Evolutionary conservation across 441 rosid genomes (phyloP).

Genomic region (Populus trichocarpa): DNA sequence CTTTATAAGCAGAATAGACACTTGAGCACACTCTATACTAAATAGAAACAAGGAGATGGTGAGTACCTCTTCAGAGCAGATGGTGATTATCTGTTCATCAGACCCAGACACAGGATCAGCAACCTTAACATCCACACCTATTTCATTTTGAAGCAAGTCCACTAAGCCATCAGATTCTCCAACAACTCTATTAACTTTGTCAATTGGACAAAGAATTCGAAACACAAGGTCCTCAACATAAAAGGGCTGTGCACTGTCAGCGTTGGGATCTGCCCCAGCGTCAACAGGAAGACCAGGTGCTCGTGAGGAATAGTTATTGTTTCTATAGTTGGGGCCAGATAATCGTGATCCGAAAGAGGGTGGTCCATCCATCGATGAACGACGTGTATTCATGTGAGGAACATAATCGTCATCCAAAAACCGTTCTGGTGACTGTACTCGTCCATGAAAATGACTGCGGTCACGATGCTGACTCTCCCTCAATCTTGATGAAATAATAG

Average conservation of each 20-base stretch:
- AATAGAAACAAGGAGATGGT: conserved; percentile 4
- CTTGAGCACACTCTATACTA: not conserved
- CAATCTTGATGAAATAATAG: conserved; percentile 73
- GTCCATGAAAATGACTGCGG: conserved; percentile 71
- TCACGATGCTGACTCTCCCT: conserved; percentile 98
- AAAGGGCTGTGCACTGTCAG: conserved; percentile 54
- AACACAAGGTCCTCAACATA: conserved; percentile 80
- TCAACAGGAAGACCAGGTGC: conserved; percentile 49
- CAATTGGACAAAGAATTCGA: conserved; percentile 82
- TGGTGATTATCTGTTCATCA: conserved; percentile 76
- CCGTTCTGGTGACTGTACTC: conserved; percentile 70
- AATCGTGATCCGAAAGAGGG: conserved; percentile 44
- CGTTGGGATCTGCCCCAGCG: conserved; percentile 35
- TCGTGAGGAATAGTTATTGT: conserved; percentile 47
- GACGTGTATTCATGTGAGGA: conserved; percentile 52
- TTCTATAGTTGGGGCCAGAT: conserved; percentile 44
- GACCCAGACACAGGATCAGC: conserved; percentile 76
- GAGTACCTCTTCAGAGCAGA: conserved; percentile 89
- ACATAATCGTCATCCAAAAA: conserved; percentile 71
- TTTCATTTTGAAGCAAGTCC: conserved; percentile 78
- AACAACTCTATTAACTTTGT: conserved; percentile 61
- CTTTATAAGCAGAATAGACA: not conserved
- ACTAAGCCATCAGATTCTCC: conserved; percentile 77
- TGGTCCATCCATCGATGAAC: conserved; percentile 50
- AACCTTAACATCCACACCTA: conserved; percentile 86